Percentiles rank a stretch among this genome's conserved stretches.
Conservation (phyloP, 257 asterid genomes). For the Linderniella brevidens region DNA sequence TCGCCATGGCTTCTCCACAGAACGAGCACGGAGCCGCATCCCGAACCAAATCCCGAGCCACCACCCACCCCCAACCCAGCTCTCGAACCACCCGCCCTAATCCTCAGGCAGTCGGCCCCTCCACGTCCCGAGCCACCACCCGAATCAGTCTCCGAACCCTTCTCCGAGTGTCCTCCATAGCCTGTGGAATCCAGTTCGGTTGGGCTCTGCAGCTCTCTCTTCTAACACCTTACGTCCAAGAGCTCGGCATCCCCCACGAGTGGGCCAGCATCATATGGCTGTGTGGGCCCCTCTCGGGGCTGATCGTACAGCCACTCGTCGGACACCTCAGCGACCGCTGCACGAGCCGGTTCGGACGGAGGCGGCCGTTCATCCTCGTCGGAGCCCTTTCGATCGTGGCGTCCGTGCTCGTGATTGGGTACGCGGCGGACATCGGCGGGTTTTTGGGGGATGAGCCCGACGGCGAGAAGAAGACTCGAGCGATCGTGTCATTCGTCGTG, state of each 20-base stretch:
- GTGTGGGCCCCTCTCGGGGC: slow-evolving; percentile 68
- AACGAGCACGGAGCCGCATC: too few relatives aligned
- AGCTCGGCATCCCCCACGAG: slow-evolving; percentile 63
- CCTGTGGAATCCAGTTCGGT: slow-evolving; percentile 87
- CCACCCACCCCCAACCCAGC: too few relatives aligned
- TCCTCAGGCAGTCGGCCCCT: too few relatives aligned
- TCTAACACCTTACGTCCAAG: slow-evolving; percentile 58
- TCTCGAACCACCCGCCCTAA: too few relatives aligned
- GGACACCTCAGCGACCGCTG: slow-evolving; percentile 57
- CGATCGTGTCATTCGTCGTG: slow-evolving; percentile 32
- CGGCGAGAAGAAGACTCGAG: slow-evolving; percentile 25
- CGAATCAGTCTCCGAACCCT: slow-evolving; percentile 36
- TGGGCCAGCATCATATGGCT: slow-evolving; percentile 78
- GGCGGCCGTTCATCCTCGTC: slow-evolving; percentile 51
- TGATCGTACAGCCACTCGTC: slow-evolving; percentile 54
- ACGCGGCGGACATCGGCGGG: slow-evolving; percentile 61
- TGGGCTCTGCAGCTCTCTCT: slow-evolving; percentile 80
- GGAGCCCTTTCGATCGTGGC: slow-evolving; percentile 41
- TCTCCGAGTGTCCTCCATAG: slow-evolving; percentile 66
- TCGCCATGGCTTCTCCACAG: too few relatives aligned
- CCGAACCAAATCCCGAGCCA: too few relatives aligned
- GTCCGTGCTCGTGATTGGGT: slow-evolving; percentile 39
- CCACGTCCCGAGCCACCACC: background rate
- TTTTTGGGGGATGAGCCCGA: slow-evolving; percentile 31
- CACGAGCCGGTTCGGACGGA: slow-evolving; percentile 44